A percentile compares a stretch with the other conserved stretches of the same genome.
phyloP scores from a whole-genome alignment of 805 yeast genomes.

The Torulaspora microellipsoides region DNA sequence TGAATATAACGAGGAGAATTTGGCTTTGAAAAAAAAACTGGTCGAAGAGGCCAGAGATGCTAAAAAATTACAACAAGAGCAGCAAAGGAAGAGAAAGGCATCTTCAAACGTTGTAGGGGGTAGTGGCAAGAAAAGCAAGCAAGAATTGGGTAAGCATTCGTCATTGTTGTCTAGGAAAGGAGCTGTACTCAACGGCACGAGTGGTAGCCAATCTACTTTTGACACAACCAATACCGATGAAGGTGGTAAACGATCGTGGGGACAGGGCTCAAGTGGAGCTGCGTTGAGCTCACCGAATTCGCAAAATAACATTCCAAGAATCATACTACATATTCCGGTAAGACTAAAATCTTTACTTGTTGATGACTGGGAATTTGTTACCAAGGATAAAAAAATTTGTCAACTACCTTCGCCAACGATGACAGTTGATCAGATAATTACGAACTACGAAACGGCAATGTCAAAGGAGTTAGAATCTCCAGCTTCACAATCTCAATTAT shows the following conservation, averaged over 20 bases:
- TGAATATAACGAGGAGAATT: conserved; percentile 63
- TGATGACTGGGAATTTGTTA: conserved; percentile 90
- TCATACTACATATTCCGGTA: conserved; percentile 57
- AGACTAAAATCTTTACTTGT: conserved; percentile 66
- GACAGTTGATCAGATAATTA: conserved; percentile 51
- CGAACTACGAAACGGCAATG: conserved; percentile 41
- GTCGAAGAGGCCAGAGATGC: conserved; percentile 42
- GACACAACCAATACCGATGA: neutral
- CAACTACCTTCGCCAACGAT: conserved; percentile 52
- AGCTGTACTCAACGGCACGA: too few species aligned
- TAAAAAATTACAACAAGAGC: conserved; percentile 32
- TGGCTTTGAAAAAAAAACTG: conserved; percentile 57
- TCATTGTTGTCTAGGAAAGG: neutral
- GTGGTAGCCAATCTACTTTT: too few species aligned
- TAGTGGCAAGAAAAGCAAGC: neutral
- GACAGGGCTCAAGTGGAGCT: neutral
- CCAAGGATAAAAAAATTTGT: conserved; percentile 71
- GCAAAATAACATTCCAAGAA: conserved; percentile 29
- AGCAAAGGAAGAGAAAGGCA: conserved; percentile 31
- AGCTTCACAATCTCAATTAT: conserved; percentile 46
- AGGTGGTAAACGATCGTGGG: neutral
- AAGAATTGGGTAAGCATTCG: neutral
- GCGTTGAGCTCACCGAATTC: conserved; percentile 1
- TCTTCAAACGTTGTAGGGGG: conserved; percentile 14
- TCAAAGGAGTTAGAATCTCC: conserved; percentile 28